Percentiles rank a stretch among this genome's conserved stretches.
phyloP scores from a whole-genome alignment of 179 eudicot genomes.

The Sideroxylon spinosum region DNA sequence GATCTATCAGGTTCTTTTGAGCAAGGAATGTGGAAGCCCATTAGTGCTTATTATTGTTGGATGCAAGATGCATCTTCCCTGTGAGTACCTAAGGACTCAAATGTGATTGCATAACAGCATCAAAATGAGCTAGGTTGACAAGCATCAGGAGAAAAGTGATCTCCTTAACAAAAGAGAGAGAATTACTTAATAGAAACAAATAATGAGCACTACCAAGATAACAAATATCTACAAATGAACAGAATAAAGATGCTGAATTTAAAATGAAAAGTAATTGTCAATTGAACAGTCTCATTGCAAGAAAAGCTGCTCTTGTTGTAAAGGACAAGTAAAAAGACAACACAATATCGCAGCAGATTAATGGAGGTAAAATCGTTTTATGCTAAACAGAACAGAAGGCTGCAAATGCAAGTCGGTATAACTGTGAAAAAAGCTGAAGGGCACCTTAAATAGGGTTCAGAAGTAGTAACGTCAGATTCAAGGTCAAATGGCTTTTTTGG shows the following conservation, averaged over 20 bases:
- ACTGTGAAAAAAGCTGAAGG: neutral
- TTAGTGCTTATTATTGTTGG: neutral
- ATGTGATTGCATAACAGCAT: neutral
- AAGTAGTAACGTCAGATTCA: conserved; percentile 32
- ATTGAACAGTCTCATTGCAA: neutral
- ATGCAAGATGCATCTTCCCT: neutral
- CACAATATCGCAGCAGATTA: neutral
- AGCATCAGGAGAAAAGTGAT: neutral
- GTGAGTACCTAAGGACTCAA: neutral
- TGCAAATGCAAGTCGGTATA: neutral
- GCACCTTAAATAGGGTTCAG: conserved; percentile 70
- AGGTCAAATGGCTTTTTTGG: conserved; percentile 46
- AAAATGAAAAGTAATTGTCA: neutral
- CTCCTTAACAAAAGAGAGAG: neutral
- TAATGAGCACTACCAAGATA: neutral
- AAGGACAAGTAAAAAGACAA: neutral
- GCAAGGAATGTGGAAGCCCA: neutral
- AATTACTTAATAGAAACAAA: neutral
- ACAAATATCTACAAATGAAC: neutral
- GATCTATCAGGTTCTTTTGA: neutral
- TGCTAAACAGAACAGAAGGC: neutral
- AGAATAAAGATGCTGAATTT: conserved; percentile 3
- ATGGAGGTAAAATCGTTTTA: neutral
- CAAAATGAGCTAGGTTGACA: neutral
- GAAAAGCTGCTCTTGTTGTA: neutral